Evolutionary conservation across 1,139 yeast genomes (phyloP).

Genomic region (Nakaseomyces uthaithaninus): DNA sequence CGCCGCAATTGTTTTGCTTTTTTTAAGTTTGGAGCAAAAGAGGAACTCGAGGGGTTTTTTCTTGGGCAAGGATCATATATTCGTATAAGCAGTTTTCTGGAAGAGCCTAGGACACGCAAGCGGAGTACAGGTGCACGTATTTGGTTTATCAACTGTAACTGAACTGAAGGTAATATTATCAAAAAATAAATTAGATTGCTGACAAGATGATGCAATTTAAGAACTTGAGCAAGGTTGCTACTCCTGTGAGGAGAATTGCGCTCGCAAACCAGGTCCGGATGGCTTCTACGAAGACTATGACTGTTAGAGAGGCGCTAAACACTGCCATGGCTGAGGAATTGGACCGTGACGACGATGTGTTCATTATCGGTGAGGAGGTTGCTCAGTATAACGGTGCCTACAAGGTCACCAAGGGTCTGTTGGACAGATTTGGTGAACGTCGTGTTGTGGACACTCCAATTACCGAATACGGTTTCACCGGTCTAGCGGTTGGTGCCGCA

Average conservation of each 20-base stretch:
- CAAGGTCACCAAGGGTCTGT: constrained; percentile 89
- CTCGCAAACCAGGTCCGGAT: background rate
- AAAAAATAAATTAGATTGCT: background rate
- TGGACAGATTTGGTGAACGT: constrained; percentile 95
- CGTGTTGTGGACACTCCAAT: constrained; percentile 97
- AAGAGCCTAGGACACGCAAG: no score
- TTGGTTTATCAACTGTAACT: no score
- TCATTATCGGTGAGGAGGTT: constrained; percentile 97
- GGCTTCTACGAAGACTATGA: constrained; percentile 55
- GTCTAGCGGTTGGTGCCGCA: constrained; percentile 95
- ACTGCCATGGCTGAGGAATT: constrained; percentile 94
- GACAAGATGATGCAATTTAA: constrained; percentile 6
- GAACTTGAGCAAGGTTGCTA: constrained; percentile 1
- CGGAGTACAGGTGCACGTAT: no score
- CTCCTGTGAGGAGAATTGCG: constrained; percentile 2
- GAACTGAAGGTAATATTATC: no score
- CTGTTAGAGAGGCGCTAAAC: constrained; percentile 96
- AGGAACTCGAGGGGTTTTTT: no score
- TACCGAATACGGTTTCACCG: constrained; percentile 99
- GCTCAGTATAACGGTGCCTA: constrained; percentile 99
- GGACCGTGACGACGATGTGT: constrained; percentile 91
- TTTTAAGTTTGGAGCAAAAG: no score
- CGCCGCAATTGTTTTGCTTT: no score
- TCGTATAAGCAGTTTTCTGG: no score
- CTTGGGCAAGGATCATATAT: no score